phyloP scores from a whole-genome alignment of 352 stramenopile species.

The Globisporangium perplexum region DNA sequence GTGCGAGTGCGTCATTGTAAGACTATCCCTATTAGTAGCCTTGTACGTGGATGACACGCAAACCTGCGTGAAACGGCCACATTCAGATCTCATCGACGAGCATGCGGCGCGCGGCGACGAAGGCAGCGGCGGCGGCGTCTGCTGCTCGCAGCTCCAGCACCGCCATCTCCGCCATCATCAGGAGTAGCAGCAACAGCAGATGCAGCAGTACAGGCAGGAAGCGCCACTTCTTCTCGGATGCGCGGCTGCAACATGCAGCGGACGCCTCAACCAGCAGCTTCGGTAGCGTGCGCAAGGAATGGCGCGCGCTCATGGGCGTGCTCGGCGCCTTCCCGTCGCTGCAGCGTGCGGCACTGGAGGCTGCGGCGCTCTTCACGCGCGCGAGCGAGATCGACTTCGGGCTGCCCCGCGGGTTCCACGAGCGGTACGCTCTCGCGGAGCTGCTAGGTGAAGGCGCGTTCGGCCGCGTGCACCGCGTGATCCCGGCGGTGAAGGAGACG shows the following conservation, averaged over 20 bases:
- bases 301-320: conserved; percentile 39
- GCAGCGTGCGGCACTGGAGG: conserved; percentile 45
- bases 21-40: no score
- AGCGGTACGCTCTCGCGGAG: conserved; percentile 43
- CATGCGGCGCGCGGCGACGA: background rate
- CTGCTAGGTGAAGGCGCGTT: conserved; percentile 70
- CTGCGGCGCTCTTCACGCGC: conserved; percentile 55
- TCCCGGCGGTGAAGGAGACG: conserved; percentile 15
- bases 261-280: background rate
- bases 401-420: conserved; percentile 46
- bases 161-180: background rate
- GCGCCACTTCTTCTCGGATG: background rate
- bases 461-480: conserved; percentile 52
- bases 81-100: background rate
- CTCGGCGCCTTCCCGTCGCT: conserved; percentile 34
- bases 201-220: no score
- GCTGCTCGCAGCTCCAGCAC: background rate
- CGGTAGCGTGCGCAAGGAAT: conserved; percentile 56
- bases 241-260: background rate
- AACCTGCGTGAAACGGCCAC: background rate
- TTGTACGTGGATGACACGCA: no score
- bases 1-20: no score
- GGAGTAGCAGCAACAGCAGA: no score
- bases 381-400: conserved; percentile 61
- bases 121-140: no score